A percentile compares a stretch with the other conserved stretches of the same genome.
phyloP scores from a whole-genome alignment of 2,329 filamentous ascomycete genomes.

The Eurotiales sp. region DNA sequence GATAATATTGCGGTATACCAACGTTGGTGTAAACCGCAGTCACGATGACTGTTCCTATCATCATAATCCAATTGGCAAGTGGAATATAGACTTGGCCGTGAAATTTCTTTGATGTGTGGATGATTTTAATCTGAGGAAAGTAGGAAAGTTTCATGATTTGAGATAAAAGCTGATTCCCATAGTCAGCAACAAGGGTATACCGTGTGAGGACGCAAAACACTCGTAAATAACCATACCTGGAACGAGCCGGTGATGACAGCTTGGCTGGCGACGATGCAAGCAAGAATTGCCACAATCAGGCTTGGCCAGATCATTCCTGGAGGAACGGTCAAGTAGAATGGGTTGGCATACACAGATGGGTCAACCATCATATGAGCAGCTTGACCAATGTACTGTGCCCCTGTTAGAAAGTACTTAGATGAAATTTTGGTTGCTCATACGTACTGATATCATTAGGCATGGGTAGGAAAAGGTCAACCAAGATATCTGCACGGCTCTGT shows the following conservation, averaged over 20 bases:
- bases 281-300: slow-evolving; percentile 61
- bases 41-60: slow-evolving; percentile 71
- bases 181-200: not conserved
- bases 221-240: slow-evolving; percentile 45
- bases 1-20: not conserved
- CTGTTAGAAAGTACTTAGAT: not conserved
- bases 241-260: slow-evolving; percentile 75
- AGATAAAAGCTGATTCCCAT: slow-evolving; percentile 47
- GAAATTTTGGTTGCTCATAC: not conserved
- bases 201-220: not conserved
- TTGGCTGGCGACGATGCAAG: slow-evolving; percentile 66
- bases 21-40: slow-evolving; percentile 68
- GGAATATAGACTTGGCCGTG: slow-evolving; percentile 76
- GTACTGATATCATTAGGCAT: slow-evolving; percentile 49
- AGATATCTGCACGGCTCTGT: slow-evolving; percentile 64
- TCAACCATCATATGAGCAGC: slow-evolving; percentile 65
- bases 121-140: slow-evolving; percentile 70
- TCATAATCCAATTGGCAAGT: slow-evolving; percentile 70
- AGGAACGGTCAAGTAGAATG: slow-evolving; percentile 69
- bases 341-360: slow-evolving; percentile 63
- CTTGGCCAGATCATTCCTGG: slow-evolving; percentile 65
- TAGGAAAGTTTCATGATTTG: slow-evolving; percentile 72
- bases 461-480: slow-evolving; percentile 69
- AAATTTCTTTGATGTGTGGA: slow-evolving; percentile 66
- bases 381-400: slow-evolving; percentile 62